Evolutionary conservation across 2,329 filamentous ascomycete genomes (phyloP).

Genomic region (Setomelanomma holmii): DNA sequence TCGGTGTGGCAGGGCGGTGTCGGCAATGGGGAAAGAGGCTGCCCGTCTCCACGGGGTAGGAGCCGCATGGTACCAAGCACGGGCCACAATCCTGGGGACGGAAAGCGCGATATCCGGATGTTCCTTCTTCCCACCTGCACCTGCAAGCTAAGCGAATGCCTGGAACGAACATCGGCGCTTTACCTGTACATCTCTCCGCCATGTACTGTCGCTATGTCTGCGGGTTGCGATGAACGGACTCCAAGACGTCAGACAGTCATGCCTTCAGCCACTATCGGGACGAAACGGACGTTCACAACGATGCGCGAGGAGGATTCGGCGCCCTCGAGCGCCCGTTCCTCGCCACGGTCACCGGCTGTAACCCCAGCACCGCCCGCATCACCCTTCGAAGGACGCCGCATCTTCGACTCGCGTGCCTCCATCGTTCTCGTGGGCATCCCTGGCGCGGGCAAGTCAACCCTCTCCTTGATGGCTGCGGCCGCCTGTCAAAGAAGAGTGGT

Average conservation of each 20-base stretch:
- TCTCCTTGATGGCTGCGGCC: slow-evolving; percentile 76
- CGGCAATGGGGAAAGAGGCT: neutral
- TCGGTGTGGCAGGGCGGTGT: neutral
- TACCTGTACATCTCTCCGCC: slow-evolving; percentile 2
- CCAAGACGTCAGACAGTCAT: slow-evolving; percentile 19
- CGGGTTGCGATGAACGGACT: slow-evolving; percentile 3
- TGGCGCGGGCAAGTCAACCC: slow-evolving; percentile 77
- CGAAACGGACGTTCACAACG: slow-evolving; percentile 38
- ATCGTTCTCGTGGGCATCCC: slow-evolving; percentile 76
- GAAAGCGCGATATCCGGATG: no score
- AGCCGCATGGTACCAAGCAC: no score
- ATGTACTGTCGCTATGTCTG: slow-evolving; percentile 8
- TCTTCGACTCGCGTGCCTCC: slow-evolving; percentile 68
- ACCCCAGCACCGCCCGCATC: slow-evolving; percentile 29
- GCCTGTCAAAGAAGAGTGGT: slow-evolving; percentile 72
- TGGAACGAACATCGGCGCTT: neutral
- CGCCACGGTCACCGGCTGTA: slow-evolving; percentile 6
- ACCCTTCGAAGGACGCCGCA: slow-evolving; percentile 35
- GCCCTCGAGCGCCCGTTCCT: slow-evolving; percentile 18
- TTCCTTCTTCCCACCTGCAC: neutral
- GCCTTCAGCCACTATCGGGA: slow-evolving; percentile 33
- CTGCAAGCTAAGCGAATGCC: no score
- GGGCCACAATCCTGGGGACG: no score
- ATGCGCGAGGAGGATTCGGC: slow-evolving; percentile 26
- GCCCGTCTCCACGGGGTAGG: neutral